Conservation (phyloP, 2,329 filamentous ascomycete genomes). For the Trichoderma endophyticum region DNA sequence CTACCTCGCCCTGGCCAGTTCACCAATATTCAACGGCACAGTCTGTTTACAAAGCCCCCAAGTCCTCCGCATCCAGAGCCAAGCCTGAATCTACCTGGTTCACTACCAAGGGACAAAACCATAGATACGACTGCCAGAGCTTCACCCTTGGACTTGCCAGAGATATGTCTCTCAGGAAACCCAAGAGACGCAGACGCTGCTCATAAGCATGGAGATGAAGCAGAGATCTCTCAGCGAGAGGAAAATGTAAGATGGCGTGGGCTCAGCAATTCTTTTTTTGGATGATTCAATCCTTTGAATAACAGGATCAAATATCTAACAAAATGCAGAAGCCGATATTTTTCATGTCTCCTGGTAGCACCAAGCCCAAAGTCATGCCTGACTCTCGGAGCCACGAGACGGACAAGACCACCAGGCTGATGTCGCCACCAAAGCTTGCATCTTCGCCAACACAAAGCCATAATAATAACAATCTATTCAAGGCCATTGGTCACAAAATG, state of each 20-base stretch:
- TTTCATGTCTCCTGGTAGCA: neutral
- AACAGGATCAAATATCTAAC: neutral
- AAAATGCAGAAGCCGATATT: neutral
- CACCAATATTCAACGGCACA: constrained; percentile 11
- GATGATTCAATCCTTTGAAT: neutral
- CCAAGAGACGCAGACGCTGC: neutral
- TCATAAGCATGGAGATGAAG: neutral
- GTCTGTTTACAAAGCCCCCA: neutral
- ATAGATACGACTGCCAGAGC: neutral
- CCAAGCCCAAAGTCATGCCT: neutral
- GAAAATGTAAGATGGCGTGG: neutral
- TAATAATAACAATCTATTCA: neutral
- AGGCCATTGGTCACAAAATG: neutral
- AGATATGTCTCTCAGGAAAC: neutral
- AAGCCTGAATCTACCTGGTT: neutral
- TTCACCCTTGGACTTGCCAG: neutral
- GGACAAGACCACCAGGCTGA: neutral
- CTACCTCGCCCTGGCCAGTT: constrained; percentile 23
- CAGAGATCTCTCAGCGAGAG: neutral
- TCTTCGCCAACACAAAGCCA: neutral
- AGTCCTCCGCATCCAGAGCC: neutral
- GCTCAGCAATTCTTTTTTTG: neutral
- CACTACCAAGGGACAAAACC: constrained; percentile 21
- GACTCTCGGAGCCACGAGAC: neutral
- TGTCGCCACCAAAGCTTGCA: neutral